Conservation (phyloP, 2,329 filamentous ascomycete species). For the Aspergillus sp. region DNA sequence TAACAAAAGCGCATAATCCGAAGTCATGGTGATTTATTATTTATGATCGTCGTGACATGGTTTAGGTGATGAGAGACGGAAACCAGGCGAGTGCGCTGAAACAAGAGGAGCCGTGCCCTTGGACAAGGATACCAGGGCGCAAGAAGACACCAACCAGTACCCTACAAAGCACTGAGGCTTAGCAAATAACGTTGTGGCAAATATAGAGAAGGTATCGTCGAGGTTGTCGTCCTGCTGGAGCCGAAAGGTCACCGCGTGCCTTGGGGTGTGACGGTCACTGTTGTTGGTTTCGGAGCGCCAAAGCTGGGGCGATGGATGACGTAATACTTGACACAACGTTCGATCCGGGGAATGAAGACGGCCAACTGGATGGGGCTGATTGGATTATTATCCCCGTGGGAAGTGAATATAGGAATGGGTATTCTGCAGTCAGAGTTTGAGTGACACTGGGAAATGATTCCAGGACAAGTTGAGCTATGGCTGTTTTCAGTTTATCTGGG, state of each 20-base stretch:
- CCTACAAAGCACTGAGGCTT: too few relatives aligned
- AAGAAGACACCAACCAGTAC: too few relatives aligned
- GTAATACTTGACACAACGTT: constrained; percentile 23
- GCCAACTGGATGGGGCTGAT: neutral
- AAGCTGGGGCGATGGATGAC: constrained; percentile 20
- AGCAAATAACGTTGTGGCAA: neutral
- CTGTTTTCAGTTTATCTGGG: too few relatives aligned
- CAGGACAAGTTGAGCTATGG: too few relatives aligned
- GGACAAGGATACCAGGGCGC: neutral
- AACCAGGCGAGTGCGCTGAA: neutral
- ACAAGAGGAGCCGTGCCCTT: neutral
- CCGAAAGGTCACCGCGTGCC: too few relatives aligned
- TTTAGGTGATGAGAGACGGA: constrained; percentile 9
- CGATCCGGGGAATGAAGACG: constrained; percentile 27
- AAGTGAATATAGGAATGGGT: too few relatives aligned
- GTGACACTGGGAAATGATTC: too few relatives aligned
- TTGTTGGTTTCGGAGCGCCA: too few relatives aligned
- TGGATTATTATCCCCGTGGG: too few relatives aligned
- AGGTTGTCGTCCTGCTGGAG: neutral
- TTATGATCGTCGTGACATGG: constrained; percentile 27
- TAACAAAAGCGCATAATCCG: constrained; percentile 33
- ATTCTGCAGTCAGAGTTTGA: too few relatives aligned
- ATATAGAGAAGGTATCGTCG: neutral
- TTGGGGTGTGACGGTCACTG: too few relatives aligned
- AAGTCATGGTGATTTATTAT: constrained; percentile 31